These are phyloP conservation scores for Cercospora beticola DNA, from an alignment of 2,329 filamentous ascomycete genomes.

Conservation along the genomic window DNA sequence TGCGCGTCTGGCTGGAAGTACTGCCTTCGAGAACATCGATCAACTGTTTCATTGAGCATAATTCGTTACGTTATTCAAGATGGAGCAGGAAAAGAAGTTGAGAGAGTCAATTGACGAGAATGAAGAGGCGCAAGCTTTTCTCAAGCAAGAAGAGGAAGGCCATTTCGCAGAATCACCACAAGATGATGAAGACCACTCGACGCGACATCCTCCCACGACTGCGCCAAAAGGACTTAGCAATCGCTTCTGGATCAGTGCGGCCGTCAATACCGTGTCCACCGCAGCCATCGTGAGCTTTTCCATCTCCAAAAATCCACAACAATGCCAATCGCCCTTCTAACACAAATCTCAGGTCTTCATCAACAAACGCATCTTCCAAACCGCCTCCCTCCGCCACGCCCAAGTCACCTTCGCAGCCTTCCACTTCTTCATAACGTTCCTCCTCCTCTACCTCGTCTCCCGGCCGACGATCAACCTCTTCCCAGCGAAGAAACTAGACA, in stretches of 20 bases:
- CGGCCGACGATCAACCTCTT: conserved; percentile 61
- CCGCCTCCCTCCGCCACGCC: conserved; percentile 59
- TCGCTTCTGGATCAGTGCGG: conserved; percentile 27
- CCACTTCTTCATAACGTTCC: conserved; percentile 66
- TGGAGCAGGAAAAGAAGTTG: conserved; percentile 14
- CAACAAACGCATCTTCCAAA: conserved; percentile 68
- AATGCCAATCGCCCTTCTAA: neutral
- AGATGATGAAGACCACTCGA: neutral
- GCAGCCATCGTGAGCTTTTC: conserved; percentile 26
- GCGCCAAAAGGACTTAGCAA: conserved; percentile 12
- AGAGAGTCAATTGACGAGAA: conserved; percentile 19
- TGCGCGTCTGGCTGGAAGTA: neutral
- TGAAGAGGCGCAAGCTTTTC: conserved; percentile 23
- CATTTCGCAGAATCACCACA: neutral
- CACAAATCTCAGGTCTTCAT: conserved; percentile 58
- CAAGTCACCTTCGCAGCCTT: conserved; percentile 68
- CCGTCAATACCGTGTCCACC: conserved; percentile 26
- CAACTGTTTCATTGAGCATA: neutral
- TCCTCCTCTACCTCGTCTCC: conserved; percentile 63
- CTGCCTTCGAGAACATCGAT: neutral
- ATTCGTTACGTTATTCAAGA: neutral
- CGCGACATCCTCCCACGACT: neutral
- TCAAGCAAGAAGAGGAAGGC: conserved; percentile 20
- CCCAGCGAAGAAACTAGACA: conserved; percentile 54
- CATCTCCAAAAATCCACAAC: neutral